Evolutionary conservation across 2,329 filamentous ascomycete species (phyloP).

Genomic region (Colletotrichum nymphaeae): DNA sequence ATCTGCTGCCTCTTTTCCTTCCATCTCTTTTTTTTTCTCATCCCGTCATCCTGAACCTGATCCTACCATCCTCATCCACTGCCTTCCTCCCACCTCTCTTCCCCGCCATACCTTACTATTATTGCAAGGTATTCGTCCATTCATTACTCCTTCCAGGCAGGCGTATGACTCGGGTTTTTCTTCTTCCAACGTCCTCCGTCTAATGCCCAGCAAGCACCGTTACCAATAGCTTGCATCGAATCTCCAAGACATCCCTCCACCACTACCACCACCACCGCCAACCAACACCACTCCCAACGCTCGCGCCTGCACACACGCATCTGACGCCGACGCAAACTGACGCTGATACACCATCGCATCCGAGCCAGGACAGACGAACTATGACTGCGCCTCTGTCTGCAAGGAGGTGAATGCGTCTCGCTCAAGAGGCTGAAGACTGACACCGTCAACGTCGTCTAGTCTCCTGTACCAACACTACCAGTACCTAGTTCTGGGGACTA

Average conservation of each 20-base stretch:
- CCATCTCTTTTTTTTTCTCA: not conserved
- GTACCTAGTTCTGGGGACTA: not conserved
- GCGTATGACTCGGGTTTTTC: not conserved
- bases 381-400: slow-evolving; percentile 30
- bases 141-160: not conserved
- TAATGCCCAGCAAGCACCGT: not conserved
- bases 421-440: slow-evolving; percentile 25
- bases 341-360: not conserved
- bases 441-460: slow-evolving; percentile 16
- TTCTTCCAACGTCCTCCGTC: not conserved
- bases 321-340: not conserved
- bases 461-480: not conserved
- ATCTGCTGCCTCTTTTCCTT: too few species aligned
- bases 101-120: not conserved
- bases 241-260: not conserved
- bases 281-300: not conserved
- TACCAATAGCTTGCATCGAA: slow-evolving; percentile 4
- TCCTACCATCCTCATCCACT: not conserved
- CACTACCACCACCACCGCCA: not conserved
- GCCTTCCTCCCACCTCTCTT: not conserved
- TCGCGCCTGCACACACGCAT: not conserved
- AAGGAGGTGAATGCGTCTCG: slow-evolving; percentile 36
- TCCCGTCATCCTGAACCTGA: not conserved
- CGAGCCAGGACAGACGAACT: slow-evolving; percentile 7
- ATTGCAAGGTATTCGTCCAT: not conserved